Base-by-base conservation (phyloP, 129 eudicot genomes). In the Centrapalus pauciflorus region DNA sequence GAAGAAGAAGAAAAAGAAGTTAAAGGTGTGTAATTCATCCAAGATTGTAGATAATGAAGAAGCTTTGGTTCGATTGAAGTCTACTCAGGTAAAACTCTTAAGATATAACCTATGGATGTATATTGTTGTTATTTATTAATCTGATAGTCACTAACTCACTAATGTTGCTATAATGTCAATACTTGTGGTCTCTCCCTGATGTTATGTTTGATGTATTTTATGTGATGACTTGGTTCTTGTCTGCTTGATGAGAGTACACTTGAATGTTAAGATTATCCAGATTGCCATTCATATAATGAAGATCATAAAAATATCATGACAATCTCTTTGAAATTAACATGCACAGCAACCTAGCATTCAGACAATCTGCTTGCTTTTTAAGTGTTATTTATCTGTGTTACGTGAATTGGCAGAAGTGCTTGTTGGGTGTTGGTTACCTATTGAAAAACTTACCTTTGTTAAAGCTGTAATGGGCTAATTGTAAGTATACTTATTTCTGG, bases 1-100 rank as follows among this genome's bases (percentile, higher is more conserved):
- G 54, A 56, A 56, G 24, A 69, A 61, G 33, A 58, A 23, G 25
- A 70, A 70, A 35, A 70, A 66, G 57, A 67, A 60, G 62, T 24
- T 58, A 34, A 63, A 76, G 52, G 64, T 77, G 34, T 73, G 76
- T n/a, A 30, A 64, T 69, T 64, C 75, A 4, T 49, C 45, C 5
- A 81, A 72, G 23, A 35, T 30, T 43, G 68, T 17, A 27, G 62
- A 61, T 60, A 79, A 59, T 11, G 78, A 70, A 52, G 57, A 24
- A 61, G 52, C 75, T 48, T 13, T 38, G 14, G 49, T 14, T 27
- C 57, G n/a, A 28, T 37, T 48, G 0, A 73, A 55, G 35, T 65
- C 49, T 8, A 1, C 20, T 43, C 79, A 66, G 73, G 79, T 74
- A 74, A 46, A 29, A 3, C 29, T 23, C 23, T 62, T 73, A 19